Conservation (phyloP, 2,329 filamentous ascomycete genomes). For the Hypoxylon sp. region DNA sequence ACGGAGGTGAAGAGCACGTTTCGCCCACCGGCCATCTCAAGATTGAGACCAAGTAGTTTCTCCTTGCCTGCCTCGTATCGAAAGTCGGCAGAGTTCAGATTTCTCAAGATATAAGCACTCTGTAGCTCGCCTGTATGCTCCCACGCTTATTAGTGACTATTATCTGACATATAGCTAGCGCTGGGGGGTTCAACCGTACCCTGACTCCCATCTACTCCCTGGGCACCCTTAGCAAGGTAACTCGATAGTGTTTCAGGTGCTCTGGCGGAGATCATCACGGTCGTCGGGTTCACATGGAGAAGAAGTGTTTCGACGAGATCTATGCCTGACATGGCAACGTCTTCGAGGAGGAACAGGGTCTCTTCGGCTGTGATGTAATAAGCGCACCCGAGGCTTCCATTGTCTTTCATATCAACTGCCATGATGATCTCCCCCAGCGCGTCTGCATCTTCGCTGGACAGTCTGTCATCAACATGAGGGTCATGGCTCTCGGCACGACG, state of each 20-base stretch:
- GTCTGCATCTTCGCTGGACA: conserved; percentile 42
- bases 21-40: conserved; percentile 57
- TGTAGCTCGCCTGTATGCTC: conserved; percentile 47
- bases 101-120: conserved; percentile 64
- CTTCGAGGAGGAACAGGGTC: conserved; percentile 77
- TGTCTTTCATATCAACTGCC: conserved; percentile 78
- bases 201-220: conserved; percentile 44
- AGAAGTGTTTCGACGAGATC: conserved; percentile 71
- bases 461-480: conserved; percentile 24
- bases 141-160: conserved; percentile 20
- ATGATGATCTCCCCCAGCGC: conserved; percentile 75
- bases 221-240: conserved; percentile 47
- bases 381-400: conserved; percentile 78
- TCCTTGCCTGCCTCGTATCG: conserved; percentile 69
- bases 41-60: conserved; percentile 67
- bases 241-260: conserved; percentile 52
- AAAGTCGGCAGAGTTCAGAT: conserved; percentile 77
- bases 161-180: neutral
- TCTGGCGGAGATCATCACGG: conserved; percentile 60
- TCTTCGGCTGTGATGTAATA: conserved; percentile 79
- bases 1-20: conserved; percentile 70
- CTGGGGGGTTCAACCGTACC: conserved; percentile 25
- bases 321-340: conserved; percentile 73
- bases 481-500: conserved; percentile 24
- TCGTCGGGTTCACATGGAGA: conserved; percentile 62